Base-by-base conservation (phyloP, 805 yeast genomes). In the Ogataea zsoltii region DNA sequence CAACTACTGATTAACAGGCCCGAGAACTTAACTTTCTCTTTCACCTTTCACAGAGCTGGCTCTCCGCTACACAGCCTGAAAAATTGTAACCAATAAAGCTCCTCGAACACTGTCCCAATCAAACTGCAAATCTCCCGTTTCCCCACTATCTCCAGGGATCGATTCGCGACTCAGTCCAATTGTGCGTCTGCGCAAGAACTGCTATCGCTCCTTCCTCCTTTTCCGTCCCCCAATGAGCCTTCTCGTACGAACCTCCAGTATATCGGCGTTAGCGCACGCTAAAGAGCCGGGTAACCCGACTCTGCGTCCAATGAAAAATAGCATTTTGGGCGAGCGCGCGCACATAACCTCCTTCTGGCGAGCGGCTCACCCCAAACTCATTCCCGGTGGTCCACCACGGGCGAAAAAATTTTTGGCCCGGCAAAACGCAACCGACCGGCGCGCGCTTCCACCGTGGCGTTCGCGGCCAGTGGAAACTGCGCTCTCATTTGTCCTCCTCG, bases 221-320 rank as follows among this genome's bases (percentile, higher is more conserved):
- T 32, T 37, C 14, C n/a, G n/a, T n/a, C n/a, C 25, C 25, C 36
- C 42, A 38, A 38, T 37, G 15, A 28, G 32, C 32, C 39, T 37
- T 37, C 25, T 23, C 33, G 33, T 10, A 37, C 31, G 7, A 5
- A 21, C 25, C 5, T 9, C 5, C 5, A 21, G 25, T 26, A 28
- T 37, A 37, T 37, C 40, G 40, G 40, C 40, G 40, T 37, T 37
- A 37, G 40, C 40, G 40, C 40, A 26, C 33, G 4, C 32, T 15
- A 32, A 21, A 16, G 32, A 11, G 15, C 35, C 34, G 42, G 36
- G 36, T 32, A 26, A 32, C 37, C 32, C 17, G 10, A 15, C 17
- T 40, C 31, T 17, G 29, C 35, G 31, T 44, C 48, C 48, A 44
- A 44, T 44, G 44, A 44, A 39, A 44, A 39, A 33, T 37, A 21